Evolutionary conservation across 2,329 filamentous ascomycete genomes (phyloP).

Genomic region (Curvularia sp.): DNA sequence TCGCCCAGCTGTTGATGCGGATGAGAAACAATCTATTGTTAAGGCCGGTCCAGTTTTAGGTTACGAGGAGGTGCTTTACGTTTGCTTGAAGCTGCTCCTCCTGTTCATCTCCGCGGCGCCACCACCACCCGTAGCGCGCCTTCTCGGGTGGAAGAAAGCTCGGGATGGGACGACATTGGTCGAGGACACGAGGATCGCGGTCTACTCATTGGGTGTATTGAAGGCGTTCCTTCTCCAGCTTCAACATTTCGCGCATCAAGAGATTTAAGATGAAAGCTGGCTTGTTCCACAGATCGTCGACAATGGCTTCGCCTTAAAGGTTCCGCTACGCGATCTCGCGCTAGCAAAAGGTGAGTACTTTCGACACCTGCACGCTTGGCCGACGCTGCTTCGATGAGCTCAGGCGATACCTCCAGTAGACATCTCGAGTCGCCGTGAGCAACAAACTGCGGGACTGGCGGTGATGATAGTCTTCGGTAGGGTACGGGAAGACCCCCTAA

Average conservation of each 20-base stretch:
- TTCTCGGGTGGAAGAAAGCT: conserved; percentile 49
- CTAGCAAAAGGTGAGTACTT: conserved; percentile 25
- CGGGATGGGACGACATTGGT: conserved; percentile 53
- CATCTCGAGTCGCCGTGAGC: conserved; percentile 26
- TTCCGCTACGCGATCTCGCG: conserved; percentile 40
- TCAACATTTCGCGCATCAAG: conserved; percentile 46
- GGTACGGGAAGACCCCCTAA: conserved; percentile 15
- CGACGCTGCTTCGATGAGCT: conserved; percentile 21
- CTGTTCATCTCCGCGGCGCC: conserved; percentile 11
- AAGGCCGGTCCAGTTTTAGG: conserved; percentile 53
- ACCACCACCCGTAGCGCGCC: conserved; percentile 22
- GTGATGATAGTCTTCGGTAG: conserved; percentile 15
- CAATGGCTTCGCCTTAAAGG: conserved; percentile 53
- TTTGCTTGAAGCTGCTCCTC: conserved; percentile 2
- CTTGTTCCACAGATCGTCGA: conserved; percentile 57
- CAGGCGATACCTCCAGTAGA: conserved; percentile 19
- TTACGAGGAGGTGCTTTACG: conserved; percentile 47
- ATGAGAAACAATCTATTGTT: conserved; percentile 56
- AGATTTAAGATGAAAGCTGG: conserved; percentile 54
- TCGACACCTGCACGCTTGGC: conserved; percentile 26
- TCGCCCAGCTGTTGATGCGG: conserved; percentile 51
- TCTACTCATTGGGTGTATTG: conserved; percentile 57
- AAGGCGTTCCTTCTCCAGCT: conserved; percentile 49
- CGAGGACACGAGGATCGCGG: conserved; percentile 55
- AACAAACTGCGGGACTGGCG: conserved; percentile 20